A percentile compares a stretch with the other conserved stretches of the same genome.
Evolutionary conservation across 768 basidiomycete genomes (phyloP).

Genomic region (Lentinula boryana): DNA sequence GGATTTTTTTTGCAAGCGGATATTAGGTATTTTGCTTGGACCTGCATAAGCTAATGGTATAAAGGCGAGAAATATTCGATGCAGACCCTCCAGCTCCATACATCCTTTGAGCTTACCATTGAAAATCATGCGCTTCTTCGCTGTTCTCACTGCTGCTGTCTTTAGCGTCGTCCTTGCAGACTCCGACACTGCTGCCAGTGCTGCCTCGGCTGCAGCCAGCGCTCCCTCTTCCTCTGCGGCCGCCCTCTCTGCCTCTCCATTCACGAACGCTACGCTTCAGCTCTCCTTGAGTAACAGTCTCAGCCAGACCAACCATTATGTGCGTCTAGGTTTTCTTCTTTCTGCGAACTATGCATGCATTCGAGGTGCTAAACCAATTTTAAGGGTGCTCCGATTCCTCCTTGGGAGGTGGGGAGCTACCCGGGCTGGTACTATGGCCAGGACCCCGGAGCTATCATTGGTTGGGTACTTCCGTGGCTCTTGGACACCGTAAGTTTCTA

Average conservation of each 20-base stretch:
- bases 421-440: constrained; percentile 36
- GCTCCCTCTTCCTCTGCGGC: neutral
- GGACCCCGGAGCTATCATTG: constrained; percentile 3
- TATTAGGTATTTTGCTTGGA: neutral
- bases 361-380: constrained; percentile 11
- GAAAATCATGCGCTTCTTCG: neutral
- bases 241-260: neutral
- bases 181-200: neutral
- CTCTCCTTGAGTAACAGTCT: neutral
- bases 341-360: neutral
- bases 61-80: neutral
- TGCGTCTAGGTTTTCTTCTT: neutral
- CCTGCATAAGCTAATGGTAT: neutral
- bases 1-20: neutral
- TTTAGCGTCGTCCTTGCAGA: neutral
- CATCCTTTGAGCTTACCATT: neutral
- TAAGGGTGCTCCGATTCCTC: constrained; percentile 29
- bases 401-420: constrained; percentile 22
- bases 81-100: neutral
- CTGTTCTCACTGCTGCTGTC: neutral
- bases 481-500: neutral
- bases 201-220: neutral
- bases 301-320: neutral
- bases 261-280: neutral
- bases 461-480: neutral